Evolutionary conservation across 306 rosid species (phyloP).

Genomic region (Sophora flavescens): DNA sequence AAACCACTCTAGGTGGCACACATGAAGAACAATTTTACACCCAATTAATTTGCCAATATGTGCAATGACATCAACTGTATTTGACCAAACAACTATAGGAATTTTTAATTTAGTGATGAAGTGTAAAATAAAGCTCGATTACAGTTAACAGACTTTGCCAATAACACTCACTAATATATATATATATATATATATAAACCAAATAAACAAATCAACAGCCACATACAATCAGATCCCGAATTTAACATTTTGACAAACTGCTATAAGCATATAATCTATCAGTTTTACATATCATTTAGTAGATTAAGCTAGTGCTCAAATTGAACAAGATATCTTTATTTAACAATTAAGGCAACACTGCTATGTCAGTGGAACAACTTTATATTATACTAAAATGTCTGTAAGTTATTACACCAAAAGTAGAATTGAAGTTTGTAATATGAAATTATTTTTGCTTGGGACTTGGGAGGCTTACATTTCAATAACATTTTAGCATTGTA

Average conservation of each 20-base stretch:
- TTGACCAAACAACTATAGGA: neutral
- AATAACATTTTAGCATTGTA: constrained; percentile 16
- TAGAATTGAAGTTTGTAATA: too few species aligned
- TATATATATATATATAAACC: too few species aligned
- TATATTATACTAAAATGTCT: too few species aligned
- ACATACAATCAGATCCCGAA: constrained; percentile 26
- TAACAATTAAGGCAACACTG: constrained; percentile 7
- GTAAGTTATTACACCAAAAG: too few species aligned
- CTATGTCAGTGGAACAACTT: constrained; percentile 8
- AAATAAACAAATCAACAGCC: constrained; percentile 23
- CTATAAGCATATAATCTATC: neutral
- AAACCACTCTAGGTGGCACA: constrained; percentile 1
- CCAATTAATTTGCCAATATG: neutral
- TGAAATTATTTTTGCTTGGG: constrained; percentile 20
- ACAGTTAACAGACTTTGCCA: too few species aligned
- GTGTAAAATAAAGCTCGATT: too few species aligned
- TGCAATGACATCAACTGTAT: constrained; percentile 29
- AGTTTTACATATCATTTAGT: constrained; percentile 5
- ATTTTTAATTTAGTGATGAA: too few species aligned
- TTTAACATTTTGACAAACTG: constrained; percentile 24
- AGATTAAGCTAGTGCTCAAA: constrained; percentile 25
- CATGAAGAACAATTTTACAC: neutral
- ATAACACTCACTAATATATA: too few species aligned
- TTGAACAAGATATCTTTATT: constrained; percentile 24
- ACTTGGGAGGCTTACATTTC: constrained; percentile 26